Evolutionary conservation across 2,329 filamentous ascomycete genomes (phyloP).

Genomic region (Penicillium sp.): DNA sequence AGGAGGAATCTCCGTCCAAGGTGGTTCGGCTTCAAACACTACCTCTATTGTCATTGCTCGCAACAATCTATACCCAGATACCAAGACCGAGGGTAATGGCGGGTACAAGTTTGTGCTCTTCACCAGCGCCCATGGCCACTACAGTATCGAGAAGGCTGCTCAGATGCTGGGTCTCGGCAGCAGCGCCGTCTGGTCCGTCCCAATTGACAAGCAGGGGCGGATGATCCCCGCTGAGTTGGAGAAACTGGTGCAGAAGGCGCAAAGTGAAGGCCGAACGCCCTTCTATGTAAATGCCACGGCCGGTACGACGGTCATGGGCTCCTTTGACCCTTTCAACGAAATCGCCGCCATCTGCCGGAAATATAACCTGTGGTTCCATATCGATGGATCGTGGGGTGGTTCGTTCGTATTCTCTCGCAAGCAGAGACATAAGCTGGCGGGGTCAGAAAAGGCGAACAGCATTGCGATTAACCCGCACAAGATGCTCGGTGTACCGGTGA

Average conservation of each 20-base stretch:
- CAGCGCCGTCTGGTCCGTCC: constrained; percentile 70
- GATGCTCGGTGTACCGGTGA: constrained; percentile 90
- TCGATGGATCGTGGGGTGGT: constrained; percentile 92
- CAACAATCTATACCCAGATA: constrained; percentile 79
- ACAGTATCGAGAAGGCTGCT: constrained; percentile 93
- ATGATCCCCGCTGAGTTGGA: constrained; percentile 72
- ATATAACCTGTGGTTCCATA: constrained; percentile 84
- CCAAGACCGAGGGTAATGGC: constrained; percentile 73
- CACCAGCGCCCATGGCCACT: constrained; percentile 88
- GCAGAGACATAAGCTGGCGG: constrained; percentile 67
- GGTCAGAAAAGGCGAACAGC: constrained; percentile 74
- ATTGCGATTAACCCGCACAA: constrained; percentile 94
- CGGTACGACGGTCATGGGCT: constrained; percentile 89
- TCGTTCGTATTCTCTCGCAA: constrained; percentile 74
- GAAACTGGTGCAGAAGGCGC: constrained; percentile 63
- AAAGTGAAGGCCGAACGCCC: constrained; percentile 72
- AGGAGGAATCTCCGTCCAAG: constrained; percentile 75
- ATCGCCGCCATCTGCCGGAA: constrained; percentile 72
- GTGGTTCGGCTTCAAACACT: constrained; percentile 82
- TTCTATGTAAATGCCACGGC: constrained; percentile 96
- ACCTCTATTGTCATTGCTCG: constrained; percentile 85
- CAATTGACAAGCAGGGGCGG: constrained; percentile 71
- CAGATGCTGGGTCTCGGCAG: constrained; percentile 84
- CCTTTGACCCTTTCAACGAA: constrained; percentile 76
- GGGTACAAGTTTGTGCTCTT: constrained; percentile 74